Evolutionary conservation across 106 monocot species (phyloP).

Genomic region (Allium fistulosum): DNA sequence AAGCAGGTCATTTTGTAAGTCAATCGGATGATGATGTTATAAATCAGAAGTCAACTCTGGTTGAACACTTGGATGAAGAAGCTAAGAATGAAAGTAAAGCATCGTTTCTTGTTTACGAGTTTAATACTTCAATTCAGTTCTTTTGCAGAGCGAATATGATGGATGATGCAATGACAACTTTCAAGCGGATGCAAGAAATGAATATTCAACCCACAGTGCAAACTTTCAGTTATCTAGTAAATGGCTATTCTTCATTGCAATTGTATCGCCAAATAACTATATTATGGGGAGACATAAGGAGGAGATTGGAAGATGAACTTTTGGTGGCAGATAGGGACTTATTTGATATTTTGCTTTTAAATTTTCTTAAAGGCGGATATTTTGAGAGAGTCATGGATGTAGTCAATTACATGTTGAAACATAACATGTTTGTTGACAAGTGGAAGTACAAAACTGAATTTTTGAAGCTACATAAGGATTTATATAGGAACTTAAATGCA

Average conservation of each 20-base stretch:
- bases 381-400: conserved; percentile 84
- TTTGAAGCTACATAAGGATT: conserved; percentile 61
- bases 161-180: conserved; percentile 76
- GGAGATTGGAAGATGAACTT: conserved; percentile 45
- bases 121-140: conserved; percentile 74
- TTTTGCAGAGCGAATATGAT: conserved; percentile 87
- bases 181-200: conserved; percentile 51
- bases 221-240: conserved; percentile 62
- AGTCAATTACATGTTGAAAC: conserved; percentile 43
- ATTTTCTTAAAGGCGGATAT: conserved; percentile 85
- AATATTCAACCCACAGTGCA: conserved; percentile 46
- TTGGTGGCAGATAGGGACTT: conserved; percentile 52
- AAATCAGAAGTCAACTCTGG: conserved; percentile 4
- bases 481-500: conserved; percentile 59
- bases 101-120: conserved; percentile 43
- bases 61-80: conserved; percentile 32
- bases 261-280: conserved; percentile 84
- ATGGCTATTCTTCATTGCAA: conserved; percentile 67
- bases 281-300: conserved; percentile 86
- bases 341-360: conserved; percentile 61
- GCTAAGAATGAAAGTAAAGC: conserved; percentile 12
- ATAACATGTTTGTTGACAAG: conserved; percentile 60
- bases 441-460: conserved; percentile 81
- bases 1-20: background rate
- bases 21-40: background rate